These are phyloP conservation scores for Xanthoconium separans DNA, from an alignment of 1,284 basidiomycete genomes.

Conservation along the genomic window DNA sequence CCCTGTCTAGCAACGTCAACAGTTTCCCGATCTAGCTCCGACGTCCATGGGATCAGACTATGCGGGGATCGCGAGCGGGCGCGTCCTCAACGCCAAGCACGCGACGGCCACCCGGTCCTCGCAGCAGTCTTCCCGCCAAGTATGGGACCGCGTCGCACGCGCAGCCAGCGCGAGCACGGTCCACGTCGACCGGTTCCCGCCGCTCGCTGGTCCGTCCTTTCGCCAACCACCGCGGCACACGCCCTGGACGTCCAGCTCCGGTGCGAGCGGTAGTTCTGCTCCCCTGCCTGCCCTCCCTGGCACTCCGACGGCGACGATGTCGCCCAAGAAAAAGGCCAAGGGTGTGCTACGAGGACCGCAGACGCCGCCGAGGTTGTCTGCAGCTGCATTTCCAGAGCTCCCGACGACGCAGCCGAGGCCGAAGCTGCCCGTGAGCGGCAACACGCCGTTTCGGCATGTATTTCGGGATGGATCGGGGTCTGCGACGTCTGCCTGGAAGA, in stretches of 20 bases:
- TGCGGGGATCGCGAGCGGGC: slow-evolving; percentile 76
- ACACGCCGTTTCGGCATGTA: slow-evolving; percentile 70
- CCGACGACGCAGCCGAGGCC: slow-evolving; percentile 45
- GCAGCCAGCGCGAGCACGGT: slow-evolving; percentile 59
- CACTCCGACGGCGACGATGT: background rate
- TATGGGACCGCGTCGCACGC: slow-evolving; percentile 87
- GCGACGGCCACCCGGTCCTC: slow-evolving; percentile 60
- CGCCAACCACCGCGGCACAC: slow-evolving; percentile 48
- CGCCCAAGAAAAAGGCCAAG: slow-evolving; percentile 19
- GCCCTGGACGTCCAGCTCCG: slow-evolving; percentile 48
- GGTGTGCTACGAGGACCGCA: slow-evolving; percentile 17
- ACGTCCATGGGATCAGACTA: slow-evolving; percentile 62
- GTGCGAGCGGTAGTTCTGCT: slow-evolving; percentile 4
- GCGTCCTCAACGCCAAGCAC: slow-evolving; percentile 82
- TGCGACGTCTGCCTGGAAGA: slow-evolving; percentile 49
- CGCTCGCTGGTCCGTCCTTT: slow-evolving; percentile 34
- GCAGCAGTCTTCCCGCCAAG: slow-evolving; percentile 58
- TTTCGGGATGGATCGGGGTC: slow-evolving; percentile 52
- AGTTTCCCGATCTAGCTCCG: slow-evolving; percentile 79
- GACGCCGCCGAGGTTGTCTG: slow-evolving; percentile 48
- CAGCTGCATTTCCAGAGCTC: slow-evolving; percentile 69
- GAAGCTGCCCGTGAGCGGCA: slow-evolving; percentile 60
- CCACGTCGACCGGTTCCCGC: slow-evolving; percentile 45
- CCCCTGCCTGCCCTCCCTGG: background rate
- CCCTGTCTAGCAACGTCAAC: slow-evolving; percentile 64